Evolutionary conservation across 495 filamentous ascomycete genomes (phyloP).

Genomic region (Aspergillus panamensis): DNA sequence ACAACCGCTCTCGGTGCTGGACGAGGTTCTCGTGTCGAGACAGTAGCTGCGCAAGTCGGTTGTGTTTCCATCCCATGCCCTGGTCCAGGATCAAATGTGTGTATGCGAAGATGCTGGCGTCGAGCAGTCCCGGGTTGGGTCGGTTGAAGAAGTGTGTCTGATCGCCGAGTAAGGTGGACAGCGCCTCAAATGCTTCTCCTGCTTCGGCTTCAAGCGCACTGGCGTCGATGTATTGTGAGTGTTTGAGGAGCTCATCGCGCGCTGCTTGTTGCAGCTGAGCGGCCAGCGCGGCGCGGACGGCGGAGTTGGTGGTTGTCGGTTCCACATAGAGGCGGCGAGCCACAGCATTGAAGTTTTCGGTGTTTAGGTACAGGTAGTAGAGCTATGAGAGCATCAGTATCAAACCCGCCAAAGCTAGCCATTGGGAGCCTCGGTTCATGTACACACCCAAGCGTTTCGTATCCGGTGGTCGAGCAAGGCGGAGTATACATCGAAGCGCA

Average conservation of each 20-base stretch:
- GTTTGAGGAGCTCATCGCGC: slow-evolving; percentile 64
- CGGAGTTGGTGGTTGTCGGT: slow-evolving; percentile 54
- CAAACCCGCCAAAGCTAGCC: too few relatives aligned
- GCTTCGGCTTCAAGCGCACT: slow-evolving; percentile 64
- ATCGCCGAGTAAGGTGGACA: slow-evolving; percentile 64
- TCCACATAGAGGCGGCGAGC: slow-evolving; percentile 66
- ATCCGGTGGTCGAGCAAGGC: slow-evolving; percentile 75
- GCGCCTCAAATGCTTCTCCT: slow-evolving; percentile 66
- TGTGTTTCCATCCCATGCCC: slow-evolving; percentile 54
- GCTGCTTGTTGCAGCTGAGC: slow-evolving; percentile 69
- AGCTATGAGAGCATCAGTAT: slow-evolving; percentile 49
- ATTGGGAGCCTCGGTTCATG: neutral
- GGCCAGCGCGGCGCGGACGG: slow-evolving; percentile 60
- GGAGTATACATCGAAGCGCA: slow-evolving; percentile 73
- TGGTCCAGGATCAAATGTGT: slow-evolving; percentile 74
- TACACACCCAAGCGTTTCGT: slow-evolving; percentile 78
- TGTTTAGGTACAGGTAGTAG: slow-evolving; percentile 72
- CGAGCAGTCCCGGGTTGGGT: slow-evolving; percentile 66
- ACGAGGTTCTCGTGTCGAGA: slow-evolving; percentile 48
- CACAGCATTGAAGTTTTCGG: slow-evolving; percentile 58
- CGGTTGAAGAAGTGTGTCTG: slow-evolving; percentile 65
- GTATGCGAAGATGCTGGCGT: slow-evolving; percentile 87
- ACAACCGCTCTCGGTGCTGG: slow-evolving; percentile 50
- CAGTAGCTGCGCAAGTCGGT: slow-evolving; percentile 39
- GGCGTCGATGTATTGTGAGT: slow-evolving; percentile 57